Percentiles rank a stretch among this genome's conserved stretches.
Conservation (phyloP, 176 grass and related monocot genomes). For the Pontederia crassipes region DNA sequence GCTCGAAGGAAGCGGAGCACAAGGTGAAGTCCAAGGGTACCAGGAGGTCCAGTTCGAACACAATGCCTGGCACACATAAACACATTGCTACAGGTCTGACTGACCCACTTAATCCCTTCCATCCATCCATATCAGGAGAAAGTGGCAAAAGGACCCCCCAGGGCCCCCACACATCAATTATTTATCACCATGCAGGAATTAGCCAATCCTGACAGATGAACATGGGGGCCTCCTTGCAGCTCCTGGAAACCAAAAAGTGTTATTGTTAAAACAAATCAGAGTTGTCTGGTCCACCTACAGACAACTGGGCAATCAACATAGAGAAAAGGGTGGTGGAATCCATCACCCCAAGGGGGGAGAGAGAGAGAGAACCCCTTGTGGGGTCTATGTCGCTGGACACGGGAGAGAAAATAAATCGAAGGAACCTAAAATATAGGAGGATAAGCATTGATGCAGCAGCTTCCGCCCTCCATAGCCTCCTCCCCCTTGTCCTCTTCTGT, state of each 20-base stretch:
- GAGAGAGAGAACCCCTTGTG: not conserved
- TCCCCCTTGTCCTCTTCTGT: no score
- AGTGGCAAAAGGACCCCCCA: not conserved
- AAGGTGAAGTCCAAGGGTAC: no score
- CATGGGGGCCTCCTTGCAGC: not conserved
- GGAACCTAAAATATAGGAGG: no score
- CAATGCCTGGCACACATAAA: not conserved
- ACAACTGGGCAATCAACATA: conserved; percentile 7
- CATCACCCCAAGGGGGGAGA: no score
- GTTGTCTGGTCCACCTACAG: not conserved
- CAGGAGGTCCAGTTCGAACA: no score
- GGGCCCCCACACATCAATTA: not conserved
- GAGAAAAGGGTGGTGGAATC: conserved; percentile 4
- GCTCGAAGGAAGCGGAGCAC: no score
- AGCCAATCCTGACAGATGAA: not conserved
- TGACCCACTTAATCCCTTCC: not conserved
- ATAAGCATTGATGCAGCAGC: no score
- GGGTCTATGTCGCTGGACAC: not conserved
- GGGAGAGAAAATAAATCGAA: no score
- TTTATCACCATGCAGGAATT: not conserved
- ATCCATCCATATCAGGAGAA: not conserved
- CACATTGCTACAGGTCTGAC: not conserved
- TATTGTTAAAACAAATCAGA: not conserved
- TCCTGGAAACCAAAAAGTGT: not conserved
- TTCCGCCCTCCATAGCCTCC: no score